Conservation (phyloP, 495 filamentous ascomycete species). For the Neurospora hispaniola region DNA sequence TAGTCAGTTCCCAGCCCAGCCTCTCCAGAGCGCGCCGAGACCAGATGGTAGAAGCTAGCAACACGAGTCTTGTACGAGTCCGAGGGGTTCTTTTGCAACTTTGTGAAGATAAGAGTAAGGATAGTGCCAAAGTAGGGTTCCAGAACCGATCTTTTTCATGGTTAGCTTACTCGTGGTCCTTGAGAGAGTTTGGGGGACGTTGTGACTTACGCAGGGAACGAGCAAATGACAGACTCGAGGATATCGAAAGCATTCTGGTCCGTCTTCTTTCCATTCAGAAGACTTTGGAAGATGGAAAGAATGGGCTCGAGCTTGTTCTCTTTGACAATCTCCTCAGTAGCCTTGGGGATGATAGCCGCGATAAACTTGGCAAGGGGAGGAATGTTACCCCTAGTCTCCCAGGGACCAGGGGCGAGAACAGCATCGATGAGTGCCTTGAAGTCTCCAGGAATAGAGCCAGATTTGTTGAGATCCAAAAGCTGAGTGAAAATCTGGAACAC, state of each 20-base stretch:
- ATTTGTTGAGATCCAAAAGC: conserved; percentile 71
- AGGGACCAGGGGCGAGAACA: conserved; percentile 64
- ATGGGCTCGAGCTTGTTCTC: conserved; percentile 65
- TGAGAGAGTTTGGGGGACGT: background rate
- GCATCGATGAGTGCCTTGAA: conserved; percentile 66
- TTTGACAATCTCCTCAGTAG: conserved; percentile 55
- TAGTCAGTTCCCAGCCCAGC: conserved; percentile 78
- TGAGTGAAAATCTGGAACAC: conserved; percentile 92
- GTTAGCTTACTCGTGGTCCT: conserved; percentile 14
- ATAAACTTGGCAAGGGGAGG: conserved; percentile 80
- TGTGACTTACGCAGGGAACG: conserved; percentile 54
- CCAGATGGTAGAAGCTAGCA: conserved; percentile 82
- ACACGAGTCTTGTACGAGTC: conserved; percentile 75
- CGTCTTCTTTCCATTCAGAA: conserved; percentile 60
- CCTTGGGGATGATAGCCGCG: conserved; percentile 71
- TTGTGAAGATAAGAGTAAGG: conserved; percentile 69
- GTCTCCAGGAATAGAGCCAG: conserved; percentile 58
- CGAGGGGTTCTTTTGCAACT: conserved; percentile 64
- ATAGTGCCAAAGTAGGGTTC: conserved; percentile 71
- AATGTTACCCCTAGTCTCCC: conserved; percentile 87
- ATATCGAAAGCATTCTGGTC: conserved; percentile 83
- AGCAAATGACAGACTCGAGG: conserved; percentile 63
- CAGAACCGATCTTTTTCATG: conserved; percentile 41
- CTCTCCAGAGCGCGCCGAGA: conserved; percentile 63
- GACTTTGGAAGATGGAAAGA: conserved; percentile 84